Conservation (phyloP, 345 rosid species). For the Brassica juncea region DNA sequence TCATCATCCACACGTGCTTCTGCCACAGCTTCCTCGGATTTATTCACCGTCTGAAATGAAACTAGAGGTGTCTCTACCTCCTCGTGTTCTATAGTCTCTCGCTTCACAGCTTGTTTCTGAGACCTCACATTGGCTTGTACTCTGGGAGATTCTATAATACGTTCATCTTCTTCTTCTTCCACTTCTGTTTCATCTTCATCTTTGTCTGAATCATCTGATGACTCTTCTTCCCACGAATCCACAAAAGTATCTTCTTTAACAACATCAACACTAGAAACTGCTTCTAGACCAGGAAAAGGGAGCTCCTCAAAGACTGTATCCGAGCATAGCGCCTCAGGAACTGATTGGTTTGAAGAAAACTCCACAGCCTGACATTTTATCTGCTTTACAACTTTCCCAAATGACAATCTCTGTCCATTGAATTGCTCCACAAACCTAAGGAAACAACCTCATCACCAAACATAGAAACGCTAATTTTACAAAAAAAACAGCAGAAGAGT, state of each 20-base stretch:
- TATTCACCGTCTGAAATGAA: slow-evolving; percentile 10
- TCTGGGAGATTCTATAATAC: slow-evolving; percentile 19
- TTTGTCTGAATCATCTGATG: slow-evolving; percentile 9
- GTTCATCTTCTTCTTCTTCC: slow-evolving; percentile 1
- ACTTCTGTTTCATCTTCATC: slow-evolving; percentile 10
- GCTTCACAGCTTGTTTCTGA: slow-evolving; percentile 25
- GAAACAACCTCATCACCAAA: background rate
- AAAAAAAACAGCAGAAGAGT: slow-evolving; percentile 19
- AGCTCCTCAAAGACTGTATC: slow-evolving; percentile 32
- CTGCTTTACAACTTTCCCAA: slow-evolving; percentile 77
- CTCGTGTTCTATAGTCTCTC: slow-evolving; percentile 14
- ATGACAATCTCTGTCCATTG: slow-evolving; percentile 50
- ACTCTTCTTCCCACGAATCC: slow-evolving; percentile 17
- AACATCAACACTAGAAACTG: slow-evolving; percentile 20
- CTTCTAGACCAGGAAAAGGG: slow-evolving; percentile 32
- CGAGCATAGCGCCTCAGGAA: slow-evolving; percentile 30
- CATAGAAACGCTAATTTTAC: background rate
- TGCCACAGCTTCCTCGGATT: slow-evolving; percentile 20
- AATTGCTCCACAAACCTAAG: slow-evolving; percentile 72
- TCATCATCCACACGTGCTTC: slow-evolving; percentile 31
- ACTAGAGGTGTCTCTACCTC: background rate
- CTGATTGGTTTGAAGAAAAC: slow-evolving; percentile 27
- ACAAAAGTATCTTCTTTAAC: slow-evolving; percentile 16
- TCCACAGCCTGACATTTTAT: slow-evolving; percentile 62
- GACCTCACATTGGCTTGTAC: background rate